Evolutionary conservation across 108 stramenopile species (phyloP).

Genomic region (Phaeodactylum tricornutum): DNA sequence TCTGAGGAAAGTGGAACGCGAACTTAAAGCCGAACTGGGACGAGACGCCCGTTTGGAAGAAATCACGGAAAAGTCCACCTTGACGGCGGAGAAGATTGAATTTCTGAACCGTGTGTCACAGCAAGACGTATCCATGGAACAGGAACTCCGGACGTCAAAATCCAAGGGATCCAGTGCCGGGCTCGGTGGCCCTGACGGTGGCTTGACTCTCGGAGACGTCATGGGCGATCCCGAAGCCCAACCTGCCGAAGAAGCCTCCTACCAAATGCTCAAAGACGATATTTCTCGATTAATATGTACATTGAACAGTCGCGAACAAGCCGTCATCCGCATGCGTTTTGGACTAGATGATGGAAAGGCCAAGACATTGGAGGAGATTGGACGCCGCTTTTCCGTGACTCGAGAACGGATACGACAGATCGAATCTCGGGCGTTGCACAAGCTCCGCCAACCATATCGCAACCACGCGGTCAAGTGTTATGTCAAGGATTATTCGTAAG

Average conservation of each 20-base stretch:
- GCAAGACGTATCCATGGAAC: constrained; percentile 70
- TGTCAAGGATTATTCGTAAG: constrained; percentile 52
- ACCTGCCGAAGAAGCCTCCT: constrained; percentile 69
- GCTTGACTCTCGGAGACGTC: constrained; percentile 57
- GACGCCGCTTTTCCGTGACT: constrained; percentile 71
- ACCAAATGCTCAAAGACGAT: constrained; percentile 79
- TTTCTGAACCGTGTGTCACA: constrained; percentile 63
- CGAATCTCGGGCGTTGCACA: constrained; percentile 90
- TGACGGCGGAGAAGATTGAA: constrained; percentile 67
- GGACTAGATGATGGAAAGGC: constrained; percentile 88
- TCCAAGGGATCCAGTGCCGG: constrained; percentile 73
- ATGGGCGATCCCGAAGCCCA: constrained; percentile 70
- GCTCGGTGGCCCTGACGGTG: constrained; percentile 43
- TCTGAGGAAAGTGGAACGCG: constrained; percentile 56
- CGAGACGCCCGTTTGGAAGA: constrained; percentile 73
- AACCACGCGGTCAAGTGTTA: constrained; percentile 85
- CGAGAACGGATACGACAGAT: constrained; percentile 94
- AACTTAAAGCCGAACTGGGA: constrained; percentile 58
- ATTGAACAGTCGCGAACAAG: constrained; percentile 81
- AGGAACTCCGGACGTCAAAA: constrained; percentile 47
- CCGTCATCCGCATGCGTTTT: constrained; percentile 91
- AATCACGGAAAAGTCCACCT: constrained; percentile 40
- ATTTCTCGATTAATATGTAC: constrained; percentile 74
- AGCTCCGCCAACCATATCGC: constrained; percentile 87
- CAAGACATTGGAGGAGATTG: constrained; percentile 91